phyloP scores from a whole-genome alignment of 371 early-diverging fungal genomes.

The Mucor saturninus region DNA sequence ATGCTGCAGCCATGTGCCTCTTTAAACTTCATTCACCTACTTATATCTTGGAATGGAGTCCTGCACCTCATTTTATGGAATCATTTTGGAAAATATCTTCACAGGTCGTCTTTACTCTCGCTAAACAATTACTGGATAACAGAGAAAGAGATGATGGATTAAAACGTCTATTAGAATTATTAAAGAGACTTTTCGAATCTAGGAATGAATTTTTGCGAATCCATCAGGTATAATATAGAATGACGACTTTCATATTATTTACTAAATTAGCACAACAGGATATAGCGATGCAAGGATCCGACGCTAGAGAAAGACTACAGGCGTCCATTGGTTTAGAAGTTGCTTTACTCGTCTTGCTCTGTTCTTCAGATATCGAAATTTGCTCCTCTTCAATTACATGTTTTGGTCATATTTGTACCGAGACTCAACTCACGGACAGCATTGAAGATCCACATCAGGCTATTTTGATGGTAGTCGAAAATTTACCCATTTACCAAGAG shows the following conservation, averaged over 20 bases:
- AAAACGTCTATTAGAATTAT: conserved; percentile 62
- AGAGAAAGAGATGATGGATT: conserved; percentile 58
- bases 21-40: conserved; percentile 64
- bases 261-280: conserved; percentile 26
- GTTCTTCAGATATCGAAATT: conserved; percentile 78
- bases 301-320: conserved; percentile 66
- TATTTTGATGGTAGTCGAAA: conserved; percentile 71
- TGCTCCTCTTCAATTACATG: conserved; percentile 66
- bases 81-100: conserved; percentile 75
- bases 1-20: conserved; percentile 74
- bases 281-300: conserved; percentile 56
- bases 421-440: conserved; percentile 64
- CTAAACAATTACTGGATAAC: conserved; percentile 61
- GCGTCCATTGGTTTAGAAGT: conserved; percentile 80
- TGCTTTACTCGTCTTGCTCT: conserved; percentile 75
- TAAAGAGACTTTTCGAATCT: conserved; percentile 61
- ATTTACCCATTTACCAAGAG: conserved; percentile 74
- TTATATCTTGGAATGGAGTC: conserved; percentile 70
- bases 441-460: conserved; percentile 58
- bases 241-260: background rate
- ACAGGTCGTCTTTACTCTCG: conserved; percentile 56
- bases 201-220: conserved; percentile 67
- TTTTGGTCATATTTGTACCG: conserved; percentile 67
- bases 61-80: conserved; percentile 57
- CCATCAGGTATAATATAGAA: conserved; percentile 32